Evolutionary conservation across 768 basidiomycete species (phyloP).

Genomic region (Lentinula sp.): DNA sequence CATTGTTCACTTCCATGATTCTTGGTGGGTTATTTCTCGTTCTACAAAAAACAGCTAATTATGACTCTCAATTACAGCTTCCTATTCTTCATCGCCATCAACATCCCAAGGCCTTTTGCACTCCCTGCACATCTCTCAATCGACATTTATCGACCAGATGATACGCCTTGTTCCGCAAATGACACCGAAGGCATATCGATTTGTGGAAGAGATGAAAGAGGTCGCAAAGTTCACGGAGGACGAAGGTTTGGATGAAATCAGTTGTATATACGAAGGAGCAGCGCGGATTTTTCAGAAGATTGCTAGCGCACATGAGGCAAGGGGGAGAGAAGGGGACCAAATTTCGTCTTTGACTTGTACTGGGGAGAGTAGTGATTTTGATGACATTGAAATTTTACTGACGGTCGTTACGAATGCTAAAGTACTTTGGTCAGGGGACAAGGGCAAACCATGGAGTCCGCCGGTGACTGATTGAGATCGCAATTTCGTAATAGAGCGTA

Average conservation of each 20-base stretch:
- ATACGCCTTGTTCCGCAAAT: conserved; percentile 25
- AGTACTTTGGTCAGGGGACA: not conserved
- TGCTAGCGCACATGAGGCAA: conserved; percentile 23
- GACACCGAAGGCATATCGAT: conserved; percentile 43
- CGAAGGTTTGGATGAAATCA: conserved; percentile 10
- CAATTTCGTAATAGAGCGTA: no score
- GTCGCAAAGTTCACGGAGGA: conserved; percentile 36
- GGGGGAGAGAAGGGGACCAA: conserved; percentile 2
- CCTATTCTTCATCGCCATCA: conserved; percentile 42
- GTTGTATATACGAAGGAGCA: conserved; percentile 27
- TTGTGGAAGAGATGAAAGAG: conserved; percentile 46
- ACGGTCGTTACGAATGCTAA: conserved; percentile 30
- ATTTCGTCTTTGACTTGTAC: no score
- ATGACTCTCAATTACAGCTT: conserved; percentile 22
- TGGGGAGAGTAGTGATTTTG: no score
- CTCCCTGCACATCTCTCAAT: conserved; percentile 32
- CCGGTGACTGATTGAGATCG: not conserved
- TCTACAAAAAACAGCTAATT: no score
- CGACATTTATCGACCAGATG: conserved; percentile 24
- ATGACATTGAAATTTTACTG: conserved; percentile 21
- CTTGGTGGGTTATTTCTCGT: conserved; percentile 22
- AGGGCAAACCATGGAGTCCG: not conserved
- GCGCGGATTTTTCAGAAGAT: conserved; percentile 30
- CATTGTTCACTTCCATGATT: conserved; percentile 37
- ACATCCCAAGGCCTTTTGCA: conserved; percentile 40